phyloP scores from a whole-genome alignment of 208 protist species.

The Trypanosomatidae sp. region DNA sequence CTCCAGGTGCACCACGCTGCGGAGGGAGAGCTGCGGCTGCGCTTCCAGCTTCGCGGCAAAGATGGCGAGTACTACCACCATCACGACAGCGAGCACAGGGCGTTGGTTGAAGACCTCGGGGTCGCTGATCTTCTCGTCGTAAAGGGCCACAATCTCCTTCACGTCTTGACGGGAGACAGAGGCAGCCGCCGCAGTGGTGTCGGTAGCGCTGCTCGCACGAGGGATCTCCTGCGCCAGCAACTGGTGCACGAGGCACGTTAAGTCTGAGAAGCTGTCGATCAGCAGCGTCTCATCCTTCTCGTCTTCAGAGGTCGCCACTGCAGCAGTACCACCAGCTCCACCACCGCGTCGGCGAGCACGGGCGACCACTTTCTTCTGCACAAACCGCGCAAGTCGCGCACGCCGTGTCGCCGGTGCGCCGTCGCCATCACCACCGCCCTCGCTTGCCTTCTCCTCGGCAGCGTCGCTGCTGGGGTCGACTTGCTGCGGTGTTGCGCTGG shows the following conservation, averaged over 20 bases:
- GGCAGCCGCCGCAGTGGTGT: background rate
- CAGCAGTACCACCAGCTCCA: background rate
- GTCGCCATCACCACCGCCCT: background rate
- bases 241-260: constrained; percentile 23
- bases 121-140: constrained; percentile 24
- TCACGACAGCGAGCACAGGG: constrained; percentile 46
- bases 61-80: constrained; percentile 45
- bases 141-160: constrained; percentile 15
- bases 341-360: background rate
- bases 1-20: constrained; percentile 35
- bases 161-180: background rate
- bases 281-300: constrained; percentile 4
- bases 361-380: constrained; percentile 11
- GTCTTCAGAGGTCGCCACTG: background rate
- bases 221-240: constrained; percentile 22
- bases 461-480: background rate
- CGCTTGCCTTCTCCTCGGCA: too few relatives aligned
- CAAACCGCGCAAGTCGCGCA: constrained; percentile 12
- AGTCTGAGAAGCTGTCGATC: constrained; percentile 24
- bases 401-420: constrained; percentile 4
- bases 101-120: constrained; percentile 17
- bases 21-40: constrained; percentile 28
- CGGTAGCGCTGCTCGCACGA: background rate
- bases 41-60: constrained; percentile 17
- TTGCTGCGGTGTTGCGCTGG: background rate